These are phyloP conservation scores for Dothideomycetes sp. DNA, from an alignment of 2,329 filamentous ascomycete genomes.

Conservation along the genomic window DNA sequence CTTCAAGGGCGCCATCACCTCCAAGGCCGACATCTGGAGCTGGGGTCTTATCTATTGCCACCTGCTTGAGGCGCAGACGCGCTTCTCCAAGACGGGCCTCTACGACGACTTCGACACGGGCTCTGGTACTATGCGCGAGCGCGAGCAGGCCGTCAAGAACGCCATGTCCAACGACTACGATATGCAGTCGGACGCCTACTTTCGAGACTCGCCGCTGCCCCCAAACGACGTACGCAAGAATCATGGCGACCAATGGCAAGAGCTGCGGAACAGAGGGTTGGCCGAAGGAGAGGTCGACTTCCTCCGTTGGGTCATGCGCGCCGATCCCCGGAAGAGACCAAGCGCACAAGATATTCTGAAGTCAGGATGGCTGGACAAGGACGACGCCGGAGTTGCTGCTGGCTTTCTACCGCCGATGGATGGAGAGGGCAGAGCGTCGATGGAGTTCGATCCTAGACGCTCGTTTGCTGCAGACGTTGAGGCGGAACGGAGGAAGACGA, in stretches of 20 bases:
- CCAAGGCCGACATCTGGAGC: constrained; percentile 18
- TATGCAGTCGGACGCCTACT: constrained; percentile 14
- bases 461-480: constrained; percentile 2
- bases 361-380: constrained; percentile 6
- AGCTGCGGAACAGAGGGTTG: constrained; percentile 12
- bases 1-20: constrained; percentile 17
- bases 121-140: constrained; percentile 10
- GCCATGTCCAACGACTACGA: constrained; percentile 18
- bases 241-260: constrained; percentile 14
- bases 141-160: constrained; percentile 12
- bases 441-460: constrained; percentile 6
- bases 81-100: constrained; percentile 15
- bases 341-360: constrained; percentile 14
- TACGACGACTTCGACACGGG: constrained; percentile 15
- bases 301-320: constrained; percentile 14
- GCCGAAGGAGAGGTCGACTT: constrained; percentile 16
- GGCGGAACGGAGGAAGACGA: too few species aligned
- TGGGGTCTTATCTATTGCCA: constrained; percentile 19
- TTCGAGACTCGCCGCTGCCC: constrained; percentile 14
- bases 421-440: too few species aligned
- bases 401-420: constrained; percentile 3
- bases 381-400: constrained; percentile 1
- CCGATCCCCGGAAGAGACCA: constrained; percentile 16
- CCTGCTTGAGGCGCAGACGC: constrained; percentile 16
- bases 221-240: constrained; percentile 8